Base-by-base conservation (phyloP, 1,284 basidiomycete species). In the Trichosporon sp. region DNA sequence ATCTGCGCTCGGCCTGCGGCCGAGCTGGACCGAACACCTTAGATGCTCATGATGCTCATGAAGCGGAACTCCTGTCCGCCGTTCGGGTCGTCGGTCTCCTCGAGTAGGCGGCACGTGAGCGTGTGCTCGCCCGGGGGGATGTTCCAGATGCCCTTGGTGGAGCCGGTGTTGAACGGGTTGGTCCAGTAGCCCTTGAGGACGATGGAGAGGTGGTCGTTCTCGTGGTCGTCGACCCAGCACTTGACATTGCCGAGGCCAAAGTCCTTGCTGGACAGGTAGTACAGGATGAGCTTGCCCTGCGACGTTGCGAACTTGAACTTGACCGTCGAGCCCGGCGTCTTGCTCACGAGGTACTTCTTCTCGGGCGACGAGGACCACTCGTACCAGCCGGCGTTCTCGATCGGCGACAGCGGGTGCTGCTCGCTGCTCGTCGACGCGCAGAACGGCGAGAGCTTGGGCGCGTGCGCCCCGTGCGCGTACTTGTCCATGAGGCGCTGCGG, bases 341-440 rank as follows among this genome's bases (percentile, higher is more conserved):
- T 75, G 21, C 80, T 73, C 6, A 80, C 67, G 15, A 80, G 65
- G 71, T 83, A 83, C 42, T 80, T 73, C 72, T 79, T 79, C 62
- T 77, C 73, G 2, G 71, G 72, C 60, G 77, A 74, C 79, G 79
- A 82, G 12, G 70, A 71, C 78, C 77, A 81, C 11, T 75, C 62
- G 29, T 73, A 71, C 80, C 80, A 83, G 27, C 80, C 80, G 5
- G 73, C 53, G n/a, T 75, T 67, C 35, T 69, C 62, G 15, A 65
- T 11, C 6, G 80, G 78, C 18, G 62, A 69, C 35, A 82, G 70
- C 11, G 74, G 74, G 64, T 75, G 64, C 60, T 74, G 74, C 13
- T 68, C 65, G 5, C 71, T 70, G 62, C 78, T 78, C 58, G 75
- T 77, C 3, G 77, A 75, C 44, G 72, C 72, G 68, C 81, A 83